Base-by-base conservation (phyloP, 371 early-diverging fungal species). In the Saksenaea vasiformis region DNA sequence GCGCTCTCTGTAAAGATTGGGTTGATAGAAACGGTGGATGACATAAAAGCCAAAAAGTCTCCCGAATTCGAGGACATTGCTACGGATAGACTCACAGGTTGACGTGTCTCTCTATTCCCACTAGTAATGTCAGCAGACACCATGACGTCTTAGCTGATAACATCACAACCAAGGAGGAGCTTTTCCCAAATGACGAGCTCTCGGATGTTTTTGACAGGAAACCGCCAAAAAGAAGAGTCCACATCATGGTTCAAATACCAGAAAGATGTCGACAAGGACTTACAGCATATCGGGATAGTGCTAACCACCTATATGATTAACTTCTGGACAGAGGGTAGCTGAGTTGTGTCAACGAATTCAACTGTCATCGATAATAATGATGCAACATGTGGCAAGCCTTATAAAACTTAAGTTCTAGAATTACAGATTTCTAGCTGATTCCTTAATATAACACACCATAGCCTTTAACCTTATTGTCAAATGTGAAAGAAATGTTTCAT, bases 211-310 rank as follows among this genome's bases (percentile, higher is more conserved):
- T 47, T 47, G 47, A 47, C 47, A 47, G 47, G 47, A 47, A 22
- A 0, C 47, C 47, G 4, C 22, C 47, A 1, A 47, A 47, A 22
- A 47, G 2, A 47, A 22, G 8, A 24, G 24, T 47, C 24, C 47
- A 47, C 51, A 26, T 47, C 47, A 47, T 47, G 47, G 27, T 47
- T 47, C 47, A 47, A 31, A 47, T 19, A 47, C 22, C 47, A 47
- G 47, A 5, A 47, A 22, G 19, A 47, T 19, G 22, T 47, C 47
- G 22, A 22, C 47, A 39, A 39, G 39, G 39, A 5, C 3, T 39
- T 39, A 39, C 39, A 39, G 39, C 39, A 39, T 39, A 2, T 39
- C 11, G 39, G 11, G 39, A 11, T n/a, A 39, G 5, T 39, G 39
- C n/a, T 39, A 39, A 39, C 39, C 39, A 39, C 11, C 39, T 39